These are phyloP conservation scores for Sclerotinia minor DNA, from an alignment of 2,329 filamentous ascomycete genomes.

Conservation along the genomic window DNA sequence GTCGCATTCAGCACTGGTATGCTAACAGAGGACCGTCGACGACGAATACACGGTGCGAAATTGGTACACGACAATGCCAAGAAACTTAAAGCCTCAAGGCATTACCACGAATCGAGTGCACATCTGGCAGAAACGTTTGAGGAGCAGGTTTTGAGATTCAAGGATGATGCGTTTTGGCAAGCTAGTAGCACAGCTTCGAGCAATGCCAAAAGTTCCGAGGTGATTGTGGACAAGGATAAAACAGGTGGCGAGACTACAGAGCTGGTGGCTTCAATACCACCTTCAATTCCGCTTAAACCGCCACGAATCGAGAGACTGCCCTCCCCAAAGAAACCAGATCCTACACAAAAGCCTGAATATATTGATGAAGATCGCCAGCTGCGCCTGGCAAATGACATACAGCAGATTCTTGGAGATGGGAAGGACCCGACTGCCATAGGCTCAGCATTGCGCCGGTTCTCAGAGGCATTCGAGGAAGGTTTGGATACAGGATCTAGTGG, in stretches of 20 bases:
- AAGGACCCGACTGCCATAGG: slow-evolving; percentile 28
- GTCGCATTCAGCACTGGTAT: slow-evolving; percentile 47
- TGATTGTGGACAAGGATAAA: background rate
- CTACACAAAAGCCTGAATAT: background rate
- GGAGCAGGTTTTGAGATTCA: slow-evolving; percentile 30
- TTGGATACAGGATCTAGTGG: slow-evolving; percentile 25
- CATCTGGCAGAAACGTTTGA: slow-evolving; percentile 33
- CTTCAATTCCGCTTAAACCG: slow-evolving; percentile 4
- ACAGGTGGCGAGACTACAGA: background rate
- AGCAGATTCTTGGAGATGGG: slow-evolving; percentile 27
- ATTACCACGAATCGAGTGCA: slow-evolving; percentile 43
- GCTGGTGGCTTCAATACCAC: background rate
- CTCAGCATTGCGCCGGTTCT: slow-evolving; percentile 32
- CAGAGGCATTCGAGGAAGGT: slow-evolving; percentile 35
- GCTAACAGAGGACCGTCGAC: slow-evolving; percentile 57
- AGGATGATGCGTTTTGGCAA: slow-evolving; percentile 19
- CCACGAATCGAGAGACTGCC: slow-evolving; percentile 7
- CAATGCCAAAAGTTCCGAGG: background rate
- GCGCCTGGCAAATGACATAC: slow-evolving; percentile 33
- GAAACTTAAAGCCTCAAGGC: slow-evolving; percentile 49
- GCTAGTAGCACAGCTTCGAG: background rate
- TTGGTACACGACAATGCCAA: slow-evolving; percentile 55
- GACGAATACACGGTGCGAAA: slow-evolving; percentile 53
- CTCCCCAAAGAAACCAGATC: background rate
- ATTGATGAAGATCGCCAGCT: slow-evolving; percentile 27